phyloP scores from a whole-genome alignment of 345 rosid genomes.

The Corchorus capsularis region DNA sequence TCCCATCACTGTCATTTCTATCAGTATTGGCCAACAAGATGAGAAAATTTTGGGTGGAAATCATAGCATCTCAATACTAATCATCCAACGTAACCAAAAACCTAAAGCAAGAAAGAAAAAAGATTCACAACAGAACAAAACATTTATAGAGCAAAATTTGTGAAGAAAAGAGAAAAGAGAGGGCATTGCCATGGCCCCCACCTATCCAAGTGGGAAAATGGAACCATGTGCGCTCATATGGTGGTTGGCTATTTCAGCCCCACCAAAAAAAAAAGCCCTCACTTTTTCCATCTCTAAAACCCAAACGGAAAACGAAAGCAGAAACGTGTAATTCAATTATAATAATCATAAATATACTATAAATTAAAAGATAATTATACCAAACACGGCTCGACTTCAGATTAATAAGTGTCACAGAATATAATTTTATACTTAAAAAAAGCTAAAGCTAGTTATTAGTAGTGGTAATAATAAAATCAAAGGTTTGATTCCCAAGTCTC shows the following conservation, averaged over 20 bases:
- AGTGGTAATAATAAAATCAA: slow-evolving; percentile 14
- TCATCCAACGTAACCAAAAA: background rate
- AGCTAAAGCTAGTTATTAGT: background rate
- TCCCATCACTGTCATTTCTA: background rate
- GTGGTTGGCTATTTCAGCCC: slow-evolving; percentile 56
- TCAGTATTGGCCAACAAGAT: background rate
- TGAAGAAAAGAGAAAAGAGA: background rate
- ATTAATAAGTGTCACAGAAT: too few relatives aligned
- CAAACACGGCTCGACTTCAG: too few relatives aligned
- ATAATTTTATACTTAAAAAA: too few relatives aligned
- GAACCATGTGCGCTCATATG: slow-evolving; percentile 76
- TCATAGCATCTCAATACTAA: background rate
- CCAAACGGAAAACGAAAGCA: slow-evolving; percentile 25
- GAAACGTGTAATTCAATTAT: slow-evolving; percentile 24
- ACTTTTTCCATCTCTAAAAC: slow-evolving; percentile 23
- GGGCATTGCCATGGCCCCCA: slow-evolving; percentile 17
- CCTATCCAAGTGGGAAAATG: slow-evolving; percentile 45
- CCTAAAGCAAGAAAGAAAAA: background rate
- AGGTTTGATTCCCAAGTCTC: slow-evolving; percentile 27
- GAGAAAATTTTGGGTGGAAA: background rate
- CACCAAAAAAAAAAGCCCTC: slow-evolving; percentile 21
- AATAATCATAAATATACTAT: background rate
- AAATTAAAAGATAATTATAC: too few relatives aligned
- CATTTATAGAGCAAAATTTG: background rate
- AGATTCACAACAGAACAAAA: background rate